Base-by-base conservation (phyloP, 371 early-diverging fungal genomes). In the Nosema granulosis region DNA sequence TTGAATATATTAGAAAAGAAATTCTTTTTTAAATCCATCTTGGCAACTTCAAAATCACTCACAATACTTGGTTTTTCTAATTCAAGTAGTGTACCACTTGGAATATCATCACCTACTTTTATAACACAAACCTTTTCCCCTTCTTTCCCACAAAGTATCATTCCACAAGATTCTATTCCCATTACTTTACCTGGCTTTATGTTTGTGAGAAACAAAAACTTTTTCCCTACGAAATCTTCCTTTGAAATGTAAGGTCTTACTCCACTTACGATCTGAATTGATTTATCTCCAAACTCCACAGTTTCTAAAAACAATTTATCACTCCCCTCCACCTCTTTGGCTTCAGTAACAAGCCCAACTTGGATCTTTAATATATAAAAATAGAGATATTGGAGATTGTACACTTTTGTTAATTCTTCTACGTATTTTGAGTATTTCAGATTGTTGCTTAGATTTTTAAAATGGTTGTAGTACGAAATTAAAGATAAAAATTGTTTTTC, bases 61-160 rank as follows among this genome's bases (percentile, higher is more conserved):
- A 80, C 3, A 31, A 68, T 37, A n/a, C 28, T 35, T n/a, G 37
- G 18, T 20, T 61, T 35, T 9, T 66, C 68, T 3, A 72, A 24
- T 12, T 18, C 78, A 90, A 92, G 29, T 91, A 91, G 51, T 85
- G 13, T 86, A 84, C 75, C 92, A 75, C 71, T 89, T 72, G 68
- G 20, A 22, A 67, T 28, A 4, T 50, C 37, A 49, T 65, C 52
- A 61, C 62, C 74, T 79, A 86, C 86, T 84, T 80, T 72, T 80
- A 87, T 51, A 58, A 74, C 67, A 62, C 70, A 84, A 82, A 82
- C 81, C 71, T 73, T 82, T 52, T 79, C 75, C 12, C 58, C 65
- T 29, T 71, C 68, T 49, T 74, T 84, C 0, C 52, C 85, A 80
- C 83, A 84, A 12, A 86, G 56, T 49, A 87, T 87, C 85, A 87